phyloP scores from a whole-genome alignment of 768 basidiomycete species.

The Trametes gibbosa region DNA sequence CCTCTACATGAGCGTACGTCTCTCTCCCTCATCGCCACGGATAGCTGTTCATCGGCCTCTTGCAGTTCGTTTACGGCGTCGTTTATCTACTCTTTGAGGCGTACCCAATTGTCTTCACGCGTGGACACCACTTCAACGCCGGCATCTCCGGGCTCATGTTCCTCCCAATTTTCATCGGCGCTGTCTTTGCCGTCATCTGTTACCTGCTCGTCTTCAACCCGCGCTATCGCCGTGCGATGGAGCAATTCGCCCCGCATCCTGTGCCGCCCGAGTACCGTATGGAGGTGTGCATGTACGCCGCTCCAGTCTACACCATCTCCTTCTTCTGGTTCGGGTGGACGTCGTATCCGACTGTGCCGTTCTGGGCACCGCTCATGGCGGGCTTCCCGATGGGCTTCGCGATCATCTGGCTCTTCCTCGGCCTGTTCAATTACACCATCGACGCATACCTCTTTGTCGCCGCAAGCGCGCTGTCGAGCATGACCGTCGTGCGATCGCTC shows the following conservation, averaged over 20 bases:
- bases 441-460: slow-evolving; percentile 59
- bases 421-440: slow-evolving; percentile 62
- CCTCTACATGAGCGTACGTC: slow-evolving; percentile 56
- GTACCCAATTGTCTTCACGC: slow-evolving; percentile 60
- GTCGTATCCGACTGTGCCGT: slow-evolving; percentile 49
- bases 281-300: slow-evolving; percentile 47
- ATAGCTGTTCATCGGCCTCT: background rate
- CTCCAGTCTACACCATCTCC: slow-evolving; percentile 49
- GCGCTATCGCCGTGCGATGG: slow-evolving; percentile 44
- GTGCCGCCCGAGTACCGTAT: slow-evolving; percentile 67
- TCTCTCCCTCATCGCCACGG: background rate
- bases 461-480: slow-evolving; percentile 58
- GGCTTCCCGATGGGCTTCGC: slow-evolving; percentile 50
- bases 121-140: slow-evolving; percentile 49
- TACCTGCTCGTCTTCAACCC: slow-evolving; percentile 52
- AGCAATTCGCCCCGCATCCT: slow-evolving; percentile 46
- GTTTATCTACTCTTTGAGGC: slow-evolving; percentile 63
- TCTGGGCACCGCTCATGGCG: slow-evolving; percentile 54
- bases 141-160: slow-evolving; percentile 61
- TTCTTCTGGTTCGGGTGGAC: slow-evolving; percentile 78
- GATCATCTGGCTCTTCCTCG: slow-evolving; percentile 56
- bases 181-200: slow-evolving; percentile 16
- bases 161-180: slow-evolving; percentile 55
- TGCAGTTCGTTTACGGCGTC: slow-evolving; percentile 60
- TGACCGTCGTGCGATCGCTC: slow-evolving; percentile 46